Evolutionary conservation across 2,329 filamentous ascomycete species (phyloP).

Genomic region (Fusarium agapanthi): DNA sequence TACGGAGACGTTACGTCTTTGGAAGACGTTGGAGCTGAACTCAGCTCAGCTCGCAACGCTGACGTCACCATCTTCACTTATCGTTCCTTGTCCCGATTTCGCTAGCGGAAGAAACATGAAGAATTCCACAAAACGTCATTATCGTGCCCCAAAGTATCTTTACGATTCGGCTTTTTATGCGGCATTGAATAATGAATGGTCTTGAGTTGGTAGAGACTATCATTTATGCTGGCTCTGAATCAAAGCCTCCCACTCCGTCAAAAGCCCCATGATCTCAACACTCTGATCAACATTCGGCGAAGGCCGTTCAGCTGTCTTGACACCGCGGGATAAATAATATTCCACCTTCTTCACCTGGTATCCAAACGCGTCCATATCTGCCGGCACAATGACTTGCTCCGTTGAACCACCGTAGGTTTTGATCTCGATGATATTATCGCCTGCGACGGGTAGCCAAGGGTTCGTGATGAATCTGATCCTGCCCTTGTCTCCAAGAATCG

Average conservation of each 20-base stretch:
- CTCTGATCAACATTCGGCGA: slow-evolving; percentile 11
- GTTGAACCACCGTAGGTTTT: neutral
- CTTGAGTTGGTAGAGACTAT: neutral
- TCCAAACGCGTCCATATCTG: neutral
- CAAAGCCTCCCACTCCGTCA: slow-evolving; percentile 9
- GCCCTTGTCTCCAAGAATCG: neutral
- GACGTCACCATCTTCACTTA: neutral
- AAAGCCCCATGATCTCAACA: slow-evolving; percentile 6
- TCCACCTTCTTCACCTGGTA: slow-evolving; percentile 7
- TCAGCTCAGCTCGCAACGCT: neutral
- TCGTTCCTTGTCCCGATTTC: too few relatives aligned
- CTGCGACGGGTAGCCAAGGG: neutral
- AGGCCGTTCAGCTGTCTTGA: neutral
- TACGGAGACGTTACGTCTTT: neutral
- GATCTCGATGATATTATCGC: slow-evolving; percentile 8
- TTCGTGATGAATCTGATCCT: slow-evolving; percentile 3
- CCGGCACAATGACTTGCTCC: neutral
- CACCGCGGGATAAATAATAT: neutral
- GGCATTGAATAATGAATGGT: too few relatives aligned
- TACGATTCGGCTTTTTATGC: neutral
- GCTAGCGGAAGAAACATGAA: neutral
- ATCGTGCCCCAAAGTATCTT: neutral
- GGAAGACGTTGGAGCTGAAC: neutral
- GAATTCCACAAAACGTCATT: neutral
- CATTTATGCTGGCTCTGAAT: neutral